Evolutionary conservation across 176 grass and related monocot species (phyloP).

Genomic region (Triticum turgidum): DNA sequence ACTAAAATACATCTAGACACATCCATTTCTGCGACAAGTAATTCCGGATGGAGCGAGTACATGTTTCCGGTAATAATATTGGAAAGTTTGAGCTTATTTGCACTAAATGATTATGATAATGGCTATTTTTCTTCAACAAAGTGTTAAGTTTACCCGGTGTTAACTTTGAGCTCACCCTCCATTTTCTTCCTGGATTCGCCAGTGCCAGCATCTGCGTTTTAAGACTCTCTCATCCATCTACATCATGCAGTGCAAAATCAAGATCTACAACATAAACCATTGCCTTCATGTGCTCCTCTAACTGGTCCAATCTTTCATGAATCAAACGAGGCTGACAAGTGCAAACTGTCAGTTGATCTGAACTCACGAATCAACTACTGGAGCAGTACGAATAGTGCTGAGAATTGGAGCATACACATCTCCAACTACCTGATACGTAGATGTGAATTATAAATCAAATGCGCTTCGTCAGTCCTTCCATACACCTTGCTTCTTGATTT

Average conservation of each 20-base stretch:
- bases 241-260: neutral
- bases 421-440: neutral
- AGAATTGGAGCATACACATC: neutral
- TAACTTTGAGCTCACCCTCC: too few species aligned
- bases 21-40: too few species aligned
- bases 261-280: neutral
- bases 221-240: neutral
- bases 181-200: too few species aligned
- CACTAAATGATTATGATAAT: too few species aligned
- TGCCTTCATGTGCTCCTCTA: neutral
- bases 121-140: too few species aligned
- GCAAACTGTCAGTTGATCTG: neutral
- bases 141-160: too few species aligned
- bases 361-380: neutral
- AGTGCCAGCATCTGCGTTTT: neutral
- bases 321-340: neutral
- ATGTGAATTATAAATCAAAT: constrained; percentile 11
- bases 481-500: neutral
- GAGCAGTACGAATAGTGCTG: neutral
- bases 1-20: too few species aligned
- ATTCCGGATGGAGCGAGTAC: too few species aligned
- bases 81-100: too few species aligned
- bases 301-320: neutral
- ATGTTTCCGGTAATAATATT: too few species aligned
- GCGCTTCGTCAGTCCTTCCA: neutral